These are phyloP conservation scores for Lolium rigidum DNA, from an alignment of 176 grass and related monocot species.

Conservation along the genomic window DNA sequence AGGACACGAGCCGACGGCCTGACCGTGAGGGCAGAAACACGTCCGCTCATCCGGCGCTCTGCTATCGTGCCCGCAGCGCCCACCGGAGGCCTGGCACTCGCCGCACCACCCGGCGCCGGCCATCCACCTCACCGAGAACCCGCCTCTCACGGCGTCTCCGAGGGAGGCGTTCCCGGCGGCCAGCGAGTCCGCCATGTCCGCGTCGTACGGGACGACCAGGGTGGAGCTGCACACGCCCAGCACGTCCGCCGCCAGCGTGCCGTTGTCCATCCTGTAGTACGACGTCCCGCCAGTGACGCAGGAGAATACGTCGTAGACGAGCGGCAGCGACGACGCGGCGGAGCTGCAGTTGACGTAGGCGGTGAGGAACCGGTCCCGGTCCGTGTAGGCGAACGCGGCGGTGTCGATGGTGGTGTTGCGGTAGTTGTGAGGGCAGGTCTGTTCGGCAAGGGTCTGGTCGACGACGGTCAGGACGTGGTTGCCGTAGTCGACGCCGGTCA, in stretches of 20 bases:
- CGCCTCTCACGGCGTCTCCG: not conserved
- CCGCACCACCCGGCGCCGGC: slow-evolving; percentile 48
- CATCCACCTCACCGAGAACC: slow-evolving; percentile 51
- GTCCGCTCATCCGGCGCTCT: not conserved
- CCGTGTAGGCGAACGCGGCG: slow-evolving; percentile 26
- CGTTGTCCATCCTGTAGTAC: slow-evolving; percentile 22
- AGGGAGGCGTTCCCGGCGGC: slow-evolving; percentile 24
- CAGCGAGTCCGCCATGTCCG: not conserved
- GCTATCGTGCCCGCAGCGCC: slow-evolving; percentile 41
- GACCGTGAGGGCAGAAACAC: slow-evolving; percentile 45
- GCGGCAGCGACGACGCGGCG: not conserved
- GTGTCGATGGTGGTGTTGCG: slow-evolving; percentile 43
- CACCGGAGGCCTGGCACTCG: slow-evolving; percentile 46
- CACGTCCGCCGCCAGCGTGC: not conserved
- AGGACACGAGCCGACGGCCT: not conserved
- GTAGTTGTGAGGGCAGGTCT: not conserved
- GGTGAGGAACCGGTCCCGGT: slow-evolving; percentile 33
- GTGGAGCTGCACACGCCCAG: slow-evolving; percentile 37
- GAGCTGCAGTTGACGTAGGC: slow-evolving; percentile 41
- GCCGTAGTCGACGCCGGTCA: slow-evolving; percentile 14
- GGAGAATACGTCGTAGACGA: slow-evolving; percentile 6
- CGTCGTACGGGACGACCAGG: not conserved
- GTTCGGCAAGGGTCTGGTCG: slow-evolving; percentile 10
- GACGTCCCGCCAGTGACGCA: slow-evolving; percentile 16
- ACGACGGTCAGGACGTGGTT: slow-evolving; percentile 33